Evolutionary conservation across 129 eudicot genomes (phyloP), one percentile per base, ranked within the genome.

Genomic region (Gnaphalium uliginosum): DNA sequence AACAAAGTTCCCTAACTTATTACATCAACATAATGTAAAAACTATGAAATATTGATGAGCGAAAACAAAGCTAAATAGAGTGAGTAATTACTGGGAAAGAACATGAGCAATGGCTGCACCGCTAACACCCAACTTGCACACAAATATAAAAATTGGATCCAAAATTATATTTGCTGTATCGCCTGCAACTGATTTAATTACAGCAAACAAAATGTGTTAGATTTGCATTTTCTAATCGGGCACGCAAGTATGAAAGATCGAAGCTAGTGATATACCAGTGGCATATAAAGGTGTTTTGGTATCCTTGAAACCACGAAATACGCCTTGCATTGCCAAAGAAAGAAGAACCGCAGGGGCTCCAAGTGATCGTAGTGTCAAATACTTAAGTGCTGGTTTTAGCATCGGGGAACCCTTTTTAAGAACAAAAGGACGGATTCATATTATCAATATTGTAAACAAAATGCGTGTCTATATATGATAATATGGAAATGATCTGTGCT

Each of bases 71-170:
- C 30, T 30, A 71, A 71, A 15, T 13, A 72, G 67, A 56, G 4
- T 15, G 30, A 8, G 60, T 75, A 81, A 84, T 76, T 84, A 87
- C 96, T 90, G 96, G 54, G 96, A 90, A 46, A 90, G 79, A 66
- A 90, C 96, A 70, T 90, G 96, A 67, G 96, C 87, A 74, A 90
- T 87, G 81, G 96, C 91, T 39, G 96, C 93, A 72, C 96, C 96
- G 29, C 88, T 50, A 29, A 90, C 93, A 14, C 96, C 96, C 79
- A 78, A 33, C 15, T 69, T 84, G 76, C 81, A 86, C 9, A 48
- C 83, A 41, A 87, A 90, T 33, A 90, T 87, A 54, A 90, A 73
- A 62, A 90, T 84, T 19, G 93, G 93, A 69, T 90, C 93, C 79
- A 90, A 82, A 37, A 90, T 67, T 14, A 90, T 71, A 63, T 90